phyloP scores from a whole-genome alignment of 225 moss, liverwort and hornwort genomes.

The Rhytidiadelphus loreus region DNA sequence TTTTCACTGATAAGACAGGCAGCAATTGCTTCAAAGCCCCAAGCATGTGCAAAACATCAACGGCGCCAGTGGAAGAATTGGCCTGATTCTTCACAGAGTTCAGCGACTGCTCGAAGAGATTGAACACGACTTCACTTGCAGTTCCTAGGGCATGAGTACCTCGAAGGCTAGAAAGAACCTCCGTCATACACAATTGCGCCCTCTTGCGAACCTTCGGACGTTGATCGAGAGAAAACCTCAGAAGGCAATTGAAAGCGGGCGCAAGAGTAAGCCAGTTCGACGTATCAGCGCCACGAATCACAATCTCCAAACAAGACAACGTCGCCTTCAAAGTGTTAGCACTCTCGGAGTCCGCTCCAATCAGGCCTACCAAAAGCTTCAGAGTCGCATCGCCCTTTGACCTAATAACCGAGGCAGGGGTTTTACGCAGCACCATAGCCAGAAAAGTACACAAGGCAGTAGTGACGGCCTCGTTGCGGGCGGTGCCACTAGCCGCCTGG shows the following conservation, averaged over 20 bases:
- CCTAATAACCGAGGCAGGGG: slow-evolving; percentile 58
- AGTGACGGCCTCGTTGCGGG: slow-evolving; percentile 62
- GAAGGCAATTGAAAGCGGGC: slow-evolving; percentile 57
- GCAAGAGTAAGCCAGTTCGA: slow-evolving; percentile 64
- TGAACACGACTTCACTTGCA: slow-evolving; percentile 77
- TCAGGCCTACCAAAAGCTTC: slow-evolving; percentile 43
- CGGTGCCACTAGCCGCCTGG: slow-evolving; percentile 42
- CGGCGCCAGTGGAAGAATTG: slow-evolving; percentile 43
- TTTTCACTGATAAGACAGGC: slow-evolving; percentile 65
- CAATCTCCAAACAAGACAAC: slow-evolving; percentile 44
- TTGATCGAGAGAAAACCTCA: slow-evolving; percentile 62
- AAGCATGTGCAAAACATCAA: slow-evolving; percentile 87
- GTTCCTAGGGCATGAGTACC: slow-evolving; percentile 45
- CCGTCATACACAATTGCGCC: slow-evolving; percentile 62
- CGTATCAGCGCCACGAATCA: slow-evolving; percentile 56
- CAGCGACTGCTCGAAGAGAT: slow-evolving; percentile 64
- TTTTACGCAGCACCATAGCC: slow-evolving; percentile 64
- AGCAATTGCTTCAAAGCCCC: slow-evolving; percentile 69
- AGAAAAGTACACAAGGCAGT: slow-evolving; percentile 82
- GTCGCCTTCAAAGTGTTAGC: slow-evolving; percentile 68
- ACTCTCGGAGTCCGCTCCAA: slow-evolving; percentile 34
- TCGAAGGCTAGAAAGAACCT: slow-evolving; percentile 60
- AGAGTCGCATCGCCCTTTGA: slow-evolving; percentile 62
- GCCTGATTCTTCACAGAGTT: slow-evolving; percentile 38
- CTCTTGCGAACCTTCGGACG: slow-evolving; percentile 97